These are phyloP conservation scores for Sextonia rubra DNA, from an alignment of 164 flowering plant species.

Conservation along the genomic window DNA sequence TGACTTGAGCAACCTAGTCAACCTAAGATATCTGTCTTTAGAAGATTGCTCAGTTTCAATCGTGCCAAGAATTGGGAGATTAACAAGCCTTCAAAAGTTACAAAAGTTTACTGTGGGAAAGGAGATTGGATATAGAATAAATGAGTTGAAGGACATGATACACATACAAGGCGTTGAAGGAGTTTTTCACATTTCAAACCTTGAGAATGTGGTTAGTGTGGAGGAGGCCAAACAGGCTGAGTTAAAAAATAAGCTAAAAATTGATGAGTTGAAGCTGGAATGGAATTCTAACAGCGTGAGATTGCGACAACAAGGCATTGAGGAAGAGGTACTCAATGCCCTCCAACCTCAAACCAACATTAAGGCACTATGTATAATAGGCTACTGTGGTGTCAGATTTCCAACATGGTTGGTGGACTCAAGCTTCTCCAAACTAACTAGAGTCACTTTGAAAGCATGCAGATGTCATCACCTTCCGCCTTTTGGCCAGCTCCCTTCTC, in stretches of 20 bases:
- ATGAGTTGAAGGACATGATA: background rate
- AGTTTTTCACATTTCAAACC: background rate
- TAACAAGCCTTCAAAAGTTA: background rate
- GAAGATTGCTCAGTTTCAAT: no score
- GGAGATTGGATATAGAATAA: no score
- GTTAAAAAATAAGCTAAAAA: background rate
- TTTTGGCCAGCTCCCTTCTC: conserved; percentile 21
- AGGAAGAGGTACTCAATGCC: conserved; percentile 1
- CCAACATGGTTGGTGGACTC: conserved; percentile 19
- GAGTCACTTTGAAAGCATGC: conserved; percentile 18
- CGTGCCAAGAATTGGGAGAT: no score
- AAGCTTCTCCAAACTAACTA: conserved; percentile 4
- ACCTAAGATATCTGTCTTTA: no score
- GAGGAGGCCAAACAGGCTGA: conserved; percentile 3
- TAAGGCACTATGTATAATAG: conserved; percentile 9
- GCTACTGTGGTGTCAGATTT: conserved; percentile 16
- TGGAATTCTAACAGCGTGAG: background rate
- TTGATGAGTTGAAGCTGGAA: background rate
- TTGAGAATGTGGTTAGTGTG: no score
- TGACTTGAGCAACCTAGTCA: no score
- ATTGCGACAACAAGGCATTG: background rate
- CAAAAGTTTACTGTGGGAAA: background rate
- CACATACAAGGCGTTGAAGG: background rate
- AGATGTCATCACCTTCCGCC: conserved; percentile 13
- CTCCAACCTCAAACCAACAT: conserved; percentile 23